These are phyloP conservation scores for Discostella stelligeroides DNA, from an alignment of 108 stramenopile species.

Conservation along the genomic window DNA sequence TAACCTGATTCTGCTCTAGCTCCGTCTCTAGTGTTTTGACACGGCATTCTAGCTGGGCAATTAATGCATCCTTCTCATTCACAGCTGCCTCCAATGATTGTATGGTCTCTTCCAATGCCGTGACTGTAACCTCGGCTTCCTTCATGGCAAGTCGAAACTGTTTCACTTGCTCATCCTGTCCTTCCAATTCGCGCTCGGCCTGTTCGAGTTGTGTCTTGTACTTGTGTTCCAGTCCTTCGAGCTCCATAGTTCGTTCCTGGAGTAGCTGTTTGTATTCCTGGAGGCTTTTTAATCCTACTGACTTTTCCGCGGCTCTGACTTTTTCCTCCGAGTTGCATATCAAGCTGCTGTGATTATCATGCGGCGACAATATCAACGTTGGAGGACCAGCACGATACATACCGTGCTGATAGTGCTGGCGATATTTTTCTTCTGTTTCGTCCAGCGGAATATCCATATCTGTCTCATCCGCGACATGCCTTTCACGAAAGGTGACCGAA, in stretches of 20 bases:
- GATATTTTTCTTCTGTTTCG: no score
- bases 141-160: constrained; percentile 11
- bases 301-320: constrained; percentile 6
- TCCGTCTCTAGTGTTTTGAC: constrained; percentile 20
- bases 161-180: constrained; percentile 3
- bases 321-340: not conserved
- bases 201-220: not conserved
- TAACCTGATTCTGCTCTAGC: not conserved
- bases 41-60: constrained; percentile 14
- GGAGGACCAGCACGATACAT: no score
- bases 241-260: not conserved
- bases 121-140: constrained; percentile 25
- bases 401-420: no score
- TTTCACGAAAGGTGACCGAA: not conserved
- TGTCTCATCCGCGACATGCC: not conserved
- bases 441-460: no score
- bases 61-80: constrained; percentile 27
- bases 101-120: constrained; percentile 34
- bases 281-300: constrained; percentile 2
- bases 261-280: not conserved
- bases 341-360: no score
- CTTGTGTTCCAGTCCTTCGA: not conserved
- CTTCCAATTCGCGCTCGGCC: not conserved
- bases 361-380: no score
- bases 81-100: constrained; percentile 23